phyloP scores from a whole-genome alignment of 371 early-diverging fungal genomes.

The Apophysomyces trapeziformis region DNA sequence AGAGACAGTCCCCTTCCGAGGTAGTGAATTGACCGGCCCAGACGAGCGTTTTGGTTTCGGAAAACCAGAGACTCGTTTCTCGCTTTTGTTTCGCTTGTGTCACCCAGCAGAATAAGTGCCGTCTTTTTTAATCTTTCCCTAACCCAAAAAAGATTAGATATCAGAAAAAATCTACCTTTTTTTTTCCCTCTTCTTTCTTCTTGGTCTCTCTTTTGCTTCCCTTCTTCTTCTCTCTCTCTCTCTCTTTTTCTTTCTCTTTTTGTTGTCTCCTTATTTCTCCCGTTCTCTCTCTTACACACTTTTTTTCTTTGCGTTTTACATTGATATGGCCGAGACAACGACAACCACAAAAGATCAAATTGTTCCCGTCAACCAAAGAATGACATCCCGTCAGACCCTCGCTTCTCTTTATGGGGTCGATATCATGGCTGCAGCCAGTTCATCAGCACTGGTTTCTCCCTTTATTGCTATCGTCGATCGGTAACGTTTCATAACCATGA shows the following conservation, averaged over 20 bases:
- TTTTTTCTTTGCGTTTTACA: neutral
- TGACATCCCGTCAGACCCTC: conserved; percentile 15
- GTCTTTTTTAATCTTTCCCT: too few relatives aligned
- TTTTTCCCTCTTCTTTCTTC: conserved; percentile 9
- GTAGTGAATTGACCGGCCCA: too few relatives aligned
- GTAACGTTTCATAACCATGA: conserved; percentile 21
- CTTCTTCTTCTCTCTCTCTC: neutral
- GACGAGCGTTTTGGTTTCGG: too few relatives aligned
- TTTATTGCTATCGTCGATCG: conserved; percentile 71
- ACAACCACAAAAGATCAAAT: conserved; percentile 5
- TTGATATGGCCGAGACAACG: neutral
- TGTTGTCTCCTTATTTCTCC: neutral
- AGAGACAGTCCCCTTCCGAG: too few relatives aligned
- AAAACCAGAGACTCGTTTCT: too few relatives aligned
- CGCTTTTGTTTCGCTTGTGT: too few relatives aligned
- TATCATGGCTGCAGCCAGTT: conserved; percentile 44
- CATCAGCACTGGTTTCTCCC: conserved; percentile 57
- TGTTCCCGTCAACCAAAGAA: neutral
- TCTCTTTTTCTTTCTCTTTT: neutral
- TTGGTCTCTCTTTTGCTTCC: neutral
- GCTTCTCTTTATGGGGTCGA: conserved; percentile 46
- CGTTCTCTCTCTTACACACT: neutral
- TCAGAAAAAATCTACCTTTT: neutral
- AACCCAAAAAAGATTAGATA: too few relatives aligned
- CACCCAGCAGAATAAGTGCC: too few relatives aligned